Evolutionary conservation across 805 yeast species (phyloP), one percentile per base, ranked within the genome.

Genomic region (Candida sithepensis): DNA sequence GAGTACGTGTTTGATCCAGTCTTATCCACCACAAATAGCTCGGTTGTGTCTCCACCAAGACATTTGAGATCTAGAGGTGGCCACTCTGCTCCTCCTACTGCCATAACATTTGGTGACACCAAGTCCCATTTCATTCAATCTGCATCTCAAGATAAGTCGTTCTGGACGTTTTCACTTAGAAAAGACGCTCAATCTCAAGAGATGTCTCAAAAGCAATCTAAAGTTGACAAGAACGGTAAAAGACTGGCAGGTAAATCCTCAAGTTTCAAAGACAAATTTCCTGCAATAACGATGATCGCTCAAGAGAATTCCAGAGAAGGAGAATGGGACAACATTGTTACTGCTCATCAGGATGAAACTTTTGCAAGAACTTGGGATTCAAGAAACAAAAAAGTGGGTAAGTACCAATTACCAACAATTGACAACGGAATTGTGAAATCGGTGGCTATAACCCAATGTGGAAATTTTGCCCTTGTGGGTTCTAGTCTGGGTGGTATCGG

Each of bases 181-280:
- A 94, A 94, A 64, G 98, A 94, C 66, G 95, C 97, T 0, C 99
- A 94, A 68, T 88, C 96, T 3, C 96, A 88, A 60, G 95, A 90
- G 63, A 70, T 94, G 59, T 90, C 97, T 0, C 97, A 91, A 67
- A 79, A 86, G 54, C 70, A 78, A 19, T 74, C 71, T 9, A 63
- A 60, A 43, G 37, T 55, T 10, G 72, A 72, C 41, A 74, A 73
- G 54, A 72, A 74, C 49, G 78, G 78, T 38, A 65, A 68, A 19
- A 60, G 85, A 55, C 69, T 71, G 44, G 85, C 78, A 4, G 90
- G 91, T n/a, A 64, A 70, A 7, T 70, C 71, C 12, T 67, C 71
- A 24, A 70, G 77, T 26, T 69, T 79, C 57, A 78, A 76, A 49
- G 90, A 81, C 47, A 87, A 88, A 58, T 82, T 88, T 56, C 85